Conservation (phyloP, 148 eudicot genomes). For the Vaccinium macrocarpon region DNA sequence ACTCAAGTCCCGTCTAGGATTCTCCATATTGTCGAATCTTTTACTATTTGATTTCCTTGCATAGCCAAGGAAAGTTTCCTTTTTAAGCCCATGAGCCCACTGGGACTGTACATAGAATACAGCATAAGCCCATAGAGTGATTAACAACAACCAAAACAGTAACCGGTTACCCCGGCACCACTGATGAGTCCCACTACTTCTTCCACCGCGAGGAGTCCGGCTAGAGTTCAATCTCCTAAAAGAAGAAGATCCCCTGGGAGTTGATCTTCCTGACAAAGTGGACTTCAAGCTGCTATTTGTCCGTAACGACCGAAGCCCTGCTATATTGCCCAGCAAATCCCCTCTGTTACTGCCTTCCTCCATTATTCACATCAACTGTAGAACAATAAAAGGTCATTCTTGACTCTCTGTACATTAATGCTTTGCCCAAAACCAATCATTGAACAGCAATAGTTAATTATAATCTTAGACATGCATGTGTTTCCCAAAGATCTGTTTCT, state of each 20-base stretch:
- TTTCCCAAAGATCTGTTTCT: neutral
- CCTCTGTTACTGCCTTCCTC: constrained; percentile 42
- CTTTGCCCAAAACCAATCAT: neutral
- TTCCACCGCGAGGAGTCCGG: constrained; percentile 75
- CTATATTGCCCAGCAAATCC: constrained; percentile 48
- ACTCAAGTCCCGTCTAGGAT: constrained; percentile 36
- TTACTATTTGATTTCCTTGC: constrained; percentile 39
- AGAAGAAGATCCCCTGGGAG: constrained; percentile 84
- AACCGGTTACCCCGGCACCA: constrained; percentile 74
- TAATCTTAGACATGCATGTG: neutral
- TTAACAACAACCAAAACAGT: constrained; percentile 89
- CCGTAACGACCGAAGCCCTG: constrained; percentile 51
- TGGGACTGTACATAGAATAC: constrained; percentile 92
- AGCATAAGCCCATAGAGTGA: constrained; percentile 95
- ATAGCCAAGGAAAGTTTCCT: constrained; percentile 61
- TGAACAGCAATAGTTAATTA: neutral
- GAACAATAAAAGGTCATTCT: constrained; percentile 4
- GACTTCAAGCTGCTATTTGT: constrained; percentile 47
- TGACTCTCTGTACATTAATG: neutral
- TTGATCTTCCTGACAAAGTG: constrained; percentile 77
- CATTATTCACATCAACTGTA: constrained; percentile 34
- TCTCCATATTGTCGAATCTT: constrained; percentile 24
- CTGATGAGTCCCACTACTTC: constrained; percentile 35
- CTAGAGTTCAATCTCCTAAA: constrained; percentile 61
- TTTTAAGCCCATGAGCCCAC: constrained; percentile 91